Evolutionary conservation across 169 alveolate genomes (phyloP), one percentile per base, ranked within the genome.

Genomic region (Plasmodium relictum): DNA sequence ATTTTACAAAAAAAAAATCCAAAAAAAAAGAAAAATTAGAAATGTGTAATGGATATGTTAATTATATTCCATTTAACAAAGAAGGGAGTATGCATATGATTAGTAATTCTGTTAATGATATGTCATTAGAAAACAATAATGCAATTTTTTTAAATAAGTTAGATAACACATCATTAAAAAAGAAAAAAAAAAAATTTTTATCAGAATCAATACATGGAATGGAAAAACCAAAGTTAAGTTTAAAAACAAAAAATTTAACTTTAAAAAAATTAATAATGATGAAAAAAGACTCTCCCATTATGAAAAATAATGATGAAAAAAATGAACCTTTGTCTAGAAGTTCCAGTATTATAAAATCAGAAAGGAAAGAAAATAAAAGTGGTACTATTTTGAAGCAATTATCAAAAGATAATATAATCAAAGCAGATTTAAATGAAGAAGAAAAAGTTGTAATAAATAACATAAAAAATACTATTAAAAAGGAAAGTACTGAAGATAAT

Each of bases 131-230:
- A 48, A 48, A 74, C 18, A 20, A 44, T 6, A 56, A 62, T 7
- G 22, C 24, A 9, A 24, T 20, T 12, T 52, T 39, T n/a, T 48
- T 59, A 26, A 58, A 31, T 59, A 41, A 41, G 39, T 6, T n/a
- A 20, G 41, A 74, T 41, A 78, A 41, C 63, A 62, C 31, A 63
- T n/a, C 31, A 12, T 56, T 56, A 63, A 56, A 31, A 14, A n/a
- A 48, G 50, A 31, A 71, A 39, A 54, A 44, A 16, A 26, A 31
- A 24, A 22, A 18, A 50, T 80, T 80, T 22, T n/a, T 80, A 50
- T 37, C 80, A 2, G 85, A 61, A 26, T 59, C 90, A 6, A 22
- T 69, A 7, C 90, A 80, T 61, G 90, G 90, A 12, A 80, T 80
- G 90, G 63, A 65, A 2, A 80, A 80, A 68, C 90, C 90, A 8